Conservation (phyloP, 1,284 basidiomycete species). For the Phellopilus nigrolimitatus region DNA sequence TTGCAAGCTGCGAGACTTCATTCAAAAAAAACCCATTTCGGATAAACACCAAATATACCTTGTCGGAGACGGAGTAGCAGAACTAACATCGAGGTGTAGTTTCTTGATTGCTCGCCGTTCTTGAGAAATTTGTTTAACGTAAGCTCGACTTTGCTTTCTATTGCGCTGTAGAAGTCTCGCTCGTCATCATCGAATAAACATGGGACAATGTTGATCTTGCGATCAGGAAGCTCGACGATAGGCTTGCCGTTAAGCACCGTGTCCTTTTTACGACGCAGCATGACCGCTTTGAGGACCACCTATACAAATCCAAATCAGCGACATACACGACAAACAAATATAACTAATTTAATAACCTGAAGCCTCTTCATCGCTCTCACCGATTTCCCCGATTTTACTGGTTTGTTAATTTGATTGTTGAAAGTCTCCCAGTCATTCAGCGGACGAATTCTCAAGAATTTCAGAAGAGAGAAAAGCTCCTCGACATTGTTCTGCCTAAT, state of each 20-base stretch:
- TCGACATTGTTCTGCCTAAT: slow-evolving; percentile 80
- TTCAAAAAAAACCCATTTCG: slow-evolving; percentile 1
- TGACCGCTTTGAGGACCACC: slow-evolving; percentile 81
- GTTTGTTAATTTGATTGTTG: slow-evolving; percentile 73
- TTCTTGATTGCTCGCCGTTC: slow-evolving; percentile 49
- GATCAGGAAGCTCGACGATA: slow-evolving; percentile 79
- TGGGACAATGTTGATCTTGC: slow-evolving; percentile 67
- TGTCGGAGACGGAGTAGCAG: slow-evolving; percentile 85
- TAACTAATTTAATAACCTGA: slow-evolving; percentile 45
- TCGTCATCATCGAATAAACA: slow-evolving; percentile 75
- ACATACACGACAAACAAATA: background rate
- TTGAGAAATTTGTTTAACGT: slow-evolving; percentile 71
- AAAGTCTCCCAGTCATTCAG: slow-evolving; percentile 80
- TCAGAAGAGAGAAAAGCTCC: slow-evolving; percentile 86
- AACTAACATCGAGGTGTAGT: slow-evolving; percentile 83
- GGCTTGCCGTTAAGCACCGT: slow-evolving; percentile 80
- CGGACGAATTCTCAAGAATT: slow-evolving; percentile 84
- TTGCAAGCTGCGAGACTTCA: slow-evolving; percentile 70
- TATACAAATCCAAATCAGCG: slow-evolving; percentile 28
- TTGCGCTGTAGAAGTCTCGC: slow-evolving; percentile 73
- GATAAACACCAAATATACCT: slow-evolving; percentile 44
- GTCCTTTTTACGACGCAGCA: slow-evolving; percentile 89
- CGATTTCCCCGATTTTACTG: slow-evolving; percentile 69
- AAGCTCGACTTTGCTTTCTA: slow-evolving; percentile 71
- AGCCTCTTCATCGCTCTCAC: slow-evolving; percentile 79